Conservation (phyloP, 768 basidiomycete species). For the Ramaria rubella region DNA sequence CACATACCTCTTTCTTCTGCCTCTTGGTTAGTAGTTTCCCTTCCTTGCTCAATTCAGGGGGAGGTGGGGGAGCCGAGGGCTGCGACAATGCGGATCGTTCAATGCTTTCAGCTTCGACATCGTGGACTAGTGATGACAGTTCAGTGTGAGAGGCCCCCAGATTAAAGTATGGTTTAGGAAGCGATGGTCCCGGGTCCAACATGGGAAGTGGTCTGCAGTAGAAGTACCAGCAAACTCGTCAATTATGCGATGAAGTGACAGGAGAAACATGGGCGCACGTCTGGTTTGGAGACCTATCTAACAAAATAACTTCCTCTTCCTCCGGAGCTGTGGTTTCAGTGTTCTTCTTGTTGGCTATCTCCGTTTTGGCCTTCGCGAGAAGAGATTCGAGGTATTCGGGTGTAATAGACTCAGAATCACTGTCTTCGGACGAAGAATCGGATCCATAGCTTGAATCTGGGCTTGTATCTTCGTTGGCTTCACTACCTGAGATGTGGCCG, state of each 20-base stretch:
- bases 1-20: constrained; percentile 32
- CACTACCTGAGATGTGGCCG: background rate
- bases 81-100: constrained; percentile 46
- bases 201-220: constrained; percentile 48
- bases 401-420: constrained; percentile 41
- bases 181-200: constrained; percentile 51
- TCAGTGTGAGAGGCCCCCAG: constrained; percentile 38
- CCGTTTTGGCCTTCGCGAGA: constrained; percentile 48
- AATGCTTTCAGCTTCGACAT: constrained; percentile 53
- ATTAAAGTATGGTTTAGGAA: constrained; percentile 61
- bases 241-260: constrained; percentile 1
- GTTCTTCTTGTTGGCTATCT: constrained; percentile 36
- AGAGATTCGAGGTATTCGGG: constrained; percentile 57
- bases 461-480: background rate
- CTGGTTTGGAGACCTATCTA: constrained; percentile 32
- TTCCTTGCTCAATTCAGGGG: constrained; percentile 50
- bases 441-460: background rate
- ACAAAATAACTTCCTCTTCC: constrained; percentile 49
- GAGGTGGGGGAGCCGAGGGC: constrained; percentile 58
- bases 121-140: constrained; percentile 43
- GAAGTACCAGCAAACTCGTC: constrained; percentile 1
- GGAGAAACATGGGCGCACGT: constrained; percentile 26
- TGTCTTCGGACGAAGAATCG: constrained; percentile 29
- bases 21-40: constrained; percentile 68
- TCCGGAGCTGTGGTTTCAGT: constrained; percentile 23